A percentile compares a stretch with the other conserved stretches of the same genome.
Evolutionary conservation across 1,284 basidiomycete genomes (phyloP).

Genomic region (Trichosporon inkin): DNA sequence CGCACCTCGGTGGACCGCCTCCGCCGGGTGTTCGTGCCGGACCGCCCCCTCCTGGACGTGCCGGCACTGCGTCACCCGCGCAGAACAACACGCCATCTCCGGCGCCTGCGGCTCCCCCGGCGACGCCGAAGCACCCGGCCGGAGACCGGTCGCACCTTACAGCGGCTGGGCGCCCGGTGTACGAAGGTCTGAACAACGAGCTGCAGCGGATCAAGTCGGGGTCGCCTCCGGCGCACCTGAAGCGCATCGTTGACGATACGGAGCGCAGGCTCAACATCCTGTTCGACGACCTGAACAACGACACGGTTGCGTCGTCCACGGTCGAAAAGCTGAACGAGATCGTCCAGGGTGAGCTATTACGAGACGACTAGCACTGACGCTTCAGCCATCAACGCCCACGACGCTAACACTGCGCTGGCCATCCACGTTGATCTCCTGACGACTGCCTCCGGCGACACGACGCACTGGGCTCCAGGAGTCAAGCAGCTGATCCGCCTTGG

Average conservation of each 20-base stretch:
- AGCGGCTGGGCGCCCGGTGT: constrained; percentile 63
- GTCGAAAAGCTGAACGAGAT: constrained; percentile 66
- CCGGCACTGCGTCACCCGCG: constrained; percentile 17
- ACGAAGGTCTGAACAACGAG: constrained; percentile 62
- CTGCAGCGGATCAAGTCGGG: constrained; percentile 64
- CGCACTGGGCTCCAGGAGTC: constrained; percentile 78
- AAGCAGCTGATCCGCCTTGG: constrained; percentile 61
- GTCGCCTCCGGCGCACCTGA: constrained; percentile 59
- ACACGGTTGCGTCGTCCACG: constrained; percentile 68
- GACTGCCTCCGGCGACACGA: constrained; percentile 72
- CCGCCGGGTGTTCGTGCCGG: constrained; percentile 31
- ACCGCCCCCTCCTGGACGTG: constrained; percentile 33
- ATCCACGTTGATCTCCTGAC: constrained; percentile 78
- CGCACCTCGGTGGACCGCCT: constrained; percentile 32
- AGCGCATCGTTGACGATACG: constrained; percentile 79
- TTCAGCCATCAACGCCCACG: constrained; percentile 67
- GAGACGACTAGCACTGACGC: background rate
- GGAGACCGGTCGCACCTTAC: constrained; percentile 91
- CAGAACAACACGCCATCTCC: constrained; percentile 27
- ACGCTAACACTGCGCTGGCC: constrained; percentile 65
- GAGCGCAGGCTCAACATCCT: constrained; percentile 80
- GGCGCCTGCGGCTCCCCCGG: constrained; percentile 31
- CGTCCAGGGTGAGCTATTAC: constrained; percentile 58
- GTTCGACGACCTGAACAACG: constrained; percentile 89
- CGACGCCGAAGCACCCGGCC: constrained; percentile 62